Evolutionary conservation across 2,329 filamentous ascomycete species (phyloP).

Genomic region (Epichloe gansuensis): DNA sequence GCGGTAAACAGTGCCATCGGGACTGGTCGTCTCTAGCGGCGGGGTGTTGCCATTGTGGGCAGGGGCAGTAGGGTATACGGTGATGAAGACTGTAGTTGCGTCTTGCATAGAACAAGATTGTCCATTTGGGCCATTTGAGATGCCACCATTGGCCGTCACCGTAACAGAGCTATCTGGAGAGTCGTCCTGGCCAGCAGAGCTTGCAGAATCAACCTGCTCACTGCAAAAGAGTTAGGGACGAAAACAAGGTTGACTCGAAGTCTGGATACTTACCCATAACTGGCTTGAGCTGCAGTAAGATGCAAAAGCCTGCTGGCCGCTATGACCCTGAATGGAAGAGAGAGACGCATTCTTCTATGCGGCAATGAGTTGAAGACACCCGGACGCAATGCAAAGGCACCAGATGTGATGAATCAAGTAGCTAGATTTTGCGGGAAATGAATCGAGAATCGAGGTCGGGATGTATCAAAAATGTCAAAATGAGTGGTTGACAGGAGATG

Average conservation of each 20-base stretch:
- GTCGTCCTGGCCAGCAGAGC: slow-evolving; percentile 5
- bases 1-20: slow-evolving; percentile 11
- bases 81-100: slow-evolving; percentile 36
- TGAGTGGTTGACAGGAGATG: not conserved
- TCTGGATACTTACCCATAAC: slow-evolving; percentile 20
- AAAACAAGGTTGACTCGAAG: not conserved
- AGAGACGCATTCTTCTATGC: slow-evolving; percentile 25
- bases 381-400: not conserved
- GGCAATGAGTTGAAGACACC: not conserved
- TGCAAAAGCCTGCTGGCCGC: slow-evolving; percentile 23
- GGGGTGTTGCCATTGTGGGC: slow-evolving; percentile 5
- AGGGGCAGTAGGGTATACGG: slow-evolving; percentile 26
- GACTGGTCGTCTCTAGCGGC: slow-evolving; percentile 6
- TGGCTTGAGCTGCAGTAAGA: slow-evolving; percentile 19
- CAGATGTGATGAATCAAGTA: slow-evolving; percentile 2
- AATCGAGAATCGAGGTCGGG: slow-evolving; percentile 2
- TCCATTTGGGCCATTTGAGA: slow-evolving; percentile 3
- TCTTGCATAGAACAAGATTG: slow-evolving; percentile 27
- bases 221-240: slow-evolving; percentile 5
- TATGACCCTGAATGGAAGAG: slow-evolving; percentile 23
- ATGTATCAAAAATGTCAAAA: slow-evolving; percentile 4
- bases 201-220: slow-evolving; percentile 6
- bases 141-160: slow-evolving; percentile 4
- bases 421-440: slow-evolving; percentile 2
- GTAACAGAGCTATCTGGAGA: slow-evolving; percentile 4